Evolutionary conservation across 2,329 filamentous ascomycete genomes (phyloP), one percentile per base, ranked within the genome.

Genomic region (Penicillium sp.): DNA sequence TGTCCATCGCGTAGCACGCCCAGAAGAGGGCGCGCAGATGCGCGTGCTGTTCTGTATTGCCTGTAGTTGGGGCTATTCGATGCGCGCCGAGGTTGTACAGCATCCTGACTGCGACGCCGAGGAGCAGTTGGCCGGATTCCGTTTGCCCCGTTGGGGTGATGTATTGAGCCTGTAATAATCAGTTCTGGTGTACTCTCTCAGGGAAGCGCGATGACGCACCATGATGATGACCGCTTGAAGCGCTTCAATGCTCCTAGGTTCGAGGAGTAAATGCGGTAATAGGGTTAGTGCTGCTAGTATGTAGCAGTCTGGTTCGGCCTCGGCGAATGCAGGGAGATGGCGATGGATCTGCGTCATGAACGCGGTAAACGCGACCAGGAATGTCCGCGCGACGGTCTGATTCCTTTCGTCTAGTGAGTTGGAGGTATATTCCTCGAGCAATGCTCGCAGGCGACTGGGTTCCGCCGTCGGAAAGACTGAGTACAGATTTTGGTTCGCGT

Each of bases 11-110:
- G 45, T 70, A 72, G 29, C 64, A 70, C 2, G 68, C 53, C 70
- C 70, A 72, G 60, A 72, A 72, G 7, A 71, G 31, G 23, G 64
- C 67, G 5, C 70, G 66, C 11, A 70, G 50, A 50, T 72, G 70
- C 41, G 61, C 60, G 6, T 58, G 59, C 21, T 65, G 54, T 19
- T 26, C 51, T 15, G 60, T 23, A 11, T 21, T 58, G 29, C 17
- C 15, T 7, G 19, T 21, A 15, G 45, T 23, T 8, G 19, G 21
- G 58, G 46, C n/a, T 55, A 54, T 21, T 51, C 49, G 58, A 47
- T 71, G 61, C 4, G 56, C 70, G 5, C 66, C 69, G 1, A 72
- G 61, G 21, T 57, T 68, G 47, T 65, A 69, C 3, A 71, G 48
- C 8, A 69, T 62, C n/a, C 66, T 67, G 13, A 69, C 60, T 7